phyloP scores from a whole-genome alignment of 441 rosid species.

The Viola pubescens region DNA sequence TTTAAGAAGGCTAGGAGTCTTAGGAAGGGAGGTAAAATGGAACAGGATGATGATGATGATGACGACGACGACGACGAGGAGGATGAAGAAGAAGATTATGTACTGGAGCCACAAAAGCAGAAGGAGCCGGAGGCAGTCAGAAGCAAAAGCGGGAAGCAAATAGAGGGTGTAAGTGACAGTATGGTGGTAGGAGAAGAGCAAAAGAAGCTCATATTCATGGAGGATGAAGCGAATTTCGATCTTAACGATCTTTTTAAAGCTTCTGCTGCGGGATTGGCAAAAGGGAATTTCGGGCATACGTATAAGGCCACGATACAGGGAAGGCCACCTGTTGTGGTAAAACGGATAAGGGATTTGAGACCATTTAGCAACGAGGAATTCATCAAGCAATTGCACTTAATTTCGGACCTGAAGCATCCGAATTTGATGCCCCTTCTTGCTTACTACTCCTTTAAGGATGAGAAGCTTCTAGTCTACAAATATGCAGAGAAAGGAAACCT shows the following conservation, averaged over 20 bases:
- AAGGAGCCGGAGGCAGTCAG: not conserved
- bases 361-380: constrained; percentile 40
- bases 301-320: constrained; percentile 39
- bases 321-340: constrained; percentile 30
- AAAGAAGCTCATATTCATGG: constrained; percentile 30
- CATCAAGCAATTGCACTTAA: constrained; percentile 22
- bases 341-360: constrained; percentile 35
- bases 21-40: not conserved
- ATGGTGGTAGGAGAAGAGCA: constrained; percentile 16
- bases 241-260: constrained; percentile 41
- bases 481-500: constrained; percentile 43
- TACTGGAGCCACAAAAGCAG: not conserved
- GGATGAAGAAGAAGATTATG: no score
- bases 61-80: not conserved
- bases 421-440: constrained; percentile 50
- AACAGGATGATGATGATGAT: constrained; percentile 3
- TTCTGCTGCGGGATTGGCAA: constrained; percentile 40
- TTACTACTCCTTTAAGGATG: constrained; percentile 38
- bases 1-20: constrained; percentile 21
- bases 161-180: not conserved
- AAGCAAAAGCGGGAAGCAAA: not conserved
- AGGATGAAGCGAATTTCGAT: constrained; percentile 20
- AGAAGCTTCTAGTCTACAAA: constrained; percentile 38
- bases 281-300: constrained; percentile 36
- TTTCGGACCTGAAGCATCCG: constrained; percentile 34